Percentiles rank a stretch among this genome's conserved stretches.
Conservation (phyloP, 1,284 basidiomycete species). For the Tylopilus sp. region DNA sequence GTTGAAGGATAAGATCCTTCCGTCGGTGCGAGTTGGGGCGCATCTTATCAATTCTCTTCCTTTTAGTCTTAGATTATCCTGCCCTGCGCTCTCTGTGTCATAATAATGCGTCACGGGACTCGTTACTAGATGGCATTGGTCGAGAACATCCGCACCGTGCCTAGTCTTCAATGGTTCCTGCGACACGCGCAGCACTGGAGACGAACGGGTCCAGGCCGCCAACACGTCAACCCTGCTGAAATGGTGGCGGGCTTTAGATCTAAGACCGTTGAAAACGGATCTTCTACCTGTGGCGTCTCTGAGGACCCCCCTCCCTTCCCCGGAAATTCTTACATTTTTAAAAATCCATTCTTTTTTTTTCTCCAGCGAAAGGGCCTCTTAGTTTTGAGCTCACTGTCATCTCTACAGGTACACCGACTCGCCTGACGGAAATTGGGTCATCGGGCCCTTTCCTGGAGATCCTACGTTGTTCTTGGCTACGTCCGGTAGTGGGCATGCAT, state of each 20-base stretch:
- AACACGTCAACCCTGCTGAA: too few relatives aligned
- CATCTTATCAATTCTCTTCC: conserved; percentile 1
- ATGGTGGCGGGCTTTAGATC: too few relatives aligned
- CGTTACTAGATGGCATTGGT: too few relatives aligned
- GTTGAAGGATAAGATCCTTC: conserved; percentile 22
- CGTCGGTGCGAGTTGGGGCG: conserved; percentile 12
- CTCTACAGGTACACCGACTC: conserved; percentile 69
- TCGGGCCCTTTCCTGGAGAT: conserved; percentile 61
- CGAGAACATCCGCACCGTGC: too few relatives aligned
- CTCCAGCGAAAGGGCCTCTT: not conserved
- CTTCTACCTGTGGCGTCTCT: not conserved
- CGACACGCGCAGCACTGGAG: too few relatives aligned
- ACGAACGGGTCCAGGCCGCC: too few relatives aligned
- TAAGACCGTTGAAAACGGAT: too few relatives aligned
- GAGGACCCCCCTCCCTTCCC: conserved; percentile 16
- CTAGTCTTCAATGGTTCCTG: too few relatives aligned
- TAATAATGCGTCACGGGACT: too few relatives aligned
- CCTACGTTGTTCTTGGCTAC: conserved; percentile 66
- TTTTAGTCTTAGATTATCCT: not conserved
- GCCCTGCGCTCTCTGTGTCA: not conserved
- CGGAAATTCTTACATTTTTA: not conserved
- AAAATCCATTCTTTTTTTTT: conserved; percentile 1
- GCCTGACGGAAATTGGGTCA: conserved; percentile 75
- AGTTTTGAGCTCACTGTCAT: not conserved
- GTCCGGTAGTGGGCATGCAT: conserved; percentile 78